Percentiles rank a stretch among this genome's conserved stretches.
phyloP scores from a whole-genome alignment of 1,284 basidiomycete genomes.

The Leccinum olivaceoglutinosum region DNA sequence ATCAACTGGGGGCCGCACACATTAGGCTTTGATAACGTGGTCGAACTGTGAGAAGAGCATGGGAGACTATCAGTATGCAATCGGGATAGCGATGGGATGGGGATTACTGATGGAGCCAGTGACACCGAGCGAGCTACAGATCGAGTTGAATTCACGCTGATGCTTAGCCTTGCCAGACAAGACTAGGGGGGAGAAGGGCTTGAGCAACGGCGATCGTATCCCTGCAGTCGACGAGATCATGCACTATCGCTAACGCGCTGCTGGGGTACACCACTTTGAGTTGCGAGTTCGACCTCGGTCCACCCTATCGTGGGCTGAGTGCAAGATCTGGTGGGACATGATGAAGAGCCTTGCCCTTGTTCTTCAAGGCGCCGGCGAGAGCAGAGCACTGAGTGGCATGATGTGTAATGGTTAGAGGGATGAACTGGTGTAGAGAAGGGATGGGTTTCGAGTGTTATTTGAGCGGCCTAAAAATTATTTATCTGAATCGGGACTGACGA shows the following conservation, averaged over 20 bases:
- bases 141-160: conserved; percentile 44
- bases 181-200: conserved; percentile 33
- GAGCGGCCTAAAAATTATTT: conserved; percentile 7
- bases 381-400: conserved; percentile 44
- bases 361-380: conserved; percentile 46
- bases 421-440: conserved; percentile 14
- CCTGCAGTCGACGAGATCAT: conserved; percentile 17
- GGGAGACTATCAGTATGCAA: not conserved
- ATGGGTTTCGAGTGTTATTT: not conserved
- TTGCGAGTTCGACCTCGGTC: conserved; percentile 44
- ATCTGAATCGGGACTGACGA: conserved; percentile 12
- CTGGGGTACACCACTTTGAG: conserved; percentile 35
- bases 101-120: conserved; percentile 18
- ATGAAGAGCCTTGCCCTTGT: conserved; percentile 36
- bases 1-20: not conserved
- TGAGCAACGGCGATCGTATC: not conserved
- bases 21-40: conserved; percentile 1
- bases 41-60: not conserved
- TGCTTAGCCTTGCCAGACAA: conserved; percentile 43
- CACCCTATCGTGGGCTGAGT: conserved; percentile 33
- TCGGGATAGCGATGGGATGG: not conserved
- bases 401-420: conserved; percentile 37
- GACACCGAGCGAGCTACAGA: conserved; percentile 45
- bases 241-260: conserved; percentile 49
- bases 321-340: not conserved